Evolutionary conservation across 805 yeast species (phyloP), one percentile per base, ranked within the genome.

Genomic region (Candida berthetii): DNA sequence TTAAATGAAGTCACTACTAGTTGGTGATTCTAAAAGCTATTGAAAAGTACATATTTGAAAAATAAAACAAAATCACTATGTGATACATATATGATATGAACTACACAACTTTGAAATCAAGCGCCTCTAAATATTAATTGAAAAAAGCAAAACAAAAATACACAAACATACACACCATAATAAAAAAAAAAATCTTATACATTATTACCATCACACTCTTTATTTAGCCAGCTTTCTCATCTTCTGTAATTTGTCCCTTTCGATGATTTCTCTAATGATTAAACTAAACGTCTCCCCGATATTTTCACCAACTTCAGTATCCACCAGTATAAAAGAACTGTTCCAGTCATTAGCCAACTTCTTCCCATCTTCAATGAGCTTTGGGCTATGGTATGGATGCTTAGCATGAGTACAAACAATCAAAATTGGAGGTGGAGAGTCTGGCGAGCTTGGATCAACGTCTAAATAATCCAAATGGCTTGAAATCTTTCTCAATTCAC

Each of bases 281-380:
- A 81, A 53, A 3, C 82, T 71, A 37, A 83, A 44, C 1, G 77
- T 67, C 41, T 73, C 78, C 43, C 83, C 88, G 7, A 79, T 76
- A 39, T 71, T 71, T 7, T 62, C 61, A 47, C 73, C 71, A 33
- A 61, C 60, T 31, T 69, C 66, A 41, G 72, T 74, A 48, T 83
- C 87, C n/a, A 81, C 64, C 3, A 76, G 74, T 10, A 82, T 67
- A 58, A 81, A 85, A 0, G 85, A 80, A 48, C 82, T 73, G 2
- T 72, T 68, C 91, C 91, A 84, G 18, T 63, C 52, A 17, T 64
- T 56, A 0, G 88, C 86, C 39, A 82, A 54, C 24, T 69, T 58
- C 43, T 64, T 66, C 0, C 93, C 95, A 42, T 71, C 64, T 35
- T 74, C 75, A 3, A 84, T 65, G 35, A 84, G 53, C 13, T 68